Evolutionary conservation across 2,329 filamentous ascomycete genomes (phyloP), one percentile per base, ranked within the genome.

Genomic region (Alternaria gansuensis): DNA sequence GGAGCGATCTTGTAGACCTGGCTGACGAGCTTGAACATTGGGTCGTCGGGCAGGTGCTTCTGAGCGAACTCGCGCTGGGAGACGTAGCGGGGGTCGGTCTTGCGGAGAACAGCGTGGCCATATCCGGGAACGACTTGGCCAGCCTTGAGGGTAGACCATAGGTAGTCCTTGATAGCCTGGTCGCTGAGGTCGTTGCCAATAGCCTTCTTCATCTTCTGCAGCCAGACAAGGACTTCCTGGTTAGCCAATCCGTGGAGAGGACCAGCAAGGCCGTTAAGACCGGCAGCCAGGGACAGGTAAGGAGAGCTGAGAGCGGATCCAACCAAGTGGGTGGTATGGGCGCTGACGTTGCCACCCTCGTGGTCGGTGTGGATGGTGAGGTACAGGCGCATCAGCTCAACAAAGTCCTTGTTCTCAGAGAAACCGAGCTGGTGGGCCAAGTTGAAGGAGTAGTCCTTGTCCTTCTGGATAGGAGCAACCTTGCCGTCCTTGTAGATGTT

Each of bases 1-100:
- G 95, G 95, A 67, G 95, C 95, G 75, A 99, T 98, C 92, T 99
- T 99, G 91, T 98, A 99, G 74, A 99, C 95, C 86, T 99, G 95
- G 87, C 91, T 96, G 84, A 99, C 95, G 72, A 99, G 91, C 88
- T 99, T 93, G 92, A 97, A 99, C 93, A 99, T 96, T 76, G 94
- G 93, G 87, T 98, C 95, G 77, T 97, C 87, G 78, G 94, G 92
- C 80, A 97, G 89, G 81, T 97, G 92, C 85, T 91, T 87, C 74
- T 93, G 91, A 66, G 94, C 95, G 75, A 99, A 99, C 80, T 93
- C 90, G 85, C 95, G 93, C 88, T 99, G 95, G 70, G 93, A 96
- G 78, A 92, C 92, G 88, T 99, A 99, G 79, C 95, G 94, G 78
- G 95, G 95, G 82, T 99, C 95, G 64, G 95, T 99, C 92, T 99